Evolutionary conservation across 306 rosid species (phyloP), one percentile per base, ranked within the genome.

Genomic region (Sindora glabra): DNA sequence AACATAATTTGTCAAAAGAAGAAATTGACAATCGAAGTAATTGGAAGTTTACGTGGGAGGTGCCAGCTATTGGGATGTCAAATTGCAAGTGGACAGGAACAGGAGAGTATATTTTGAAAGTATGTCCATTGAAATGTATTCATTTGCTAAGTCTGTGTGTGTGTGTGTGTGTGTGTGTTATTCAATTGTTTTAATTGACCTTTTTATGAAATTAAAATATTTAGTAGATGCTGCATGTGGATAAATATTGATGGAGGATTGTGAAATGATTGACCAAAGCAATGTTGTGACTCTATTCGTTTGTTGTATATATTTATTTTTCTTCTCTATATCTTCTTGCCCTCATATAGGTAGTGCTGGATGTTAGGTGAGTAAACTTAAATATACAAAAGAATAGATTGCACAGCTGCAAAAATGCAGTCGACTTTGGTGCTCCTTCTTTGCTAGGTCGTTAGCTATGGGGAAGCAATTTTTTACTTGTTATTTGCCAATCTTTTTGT

Each of bases 21-120:
- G 98, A 92, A 67, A 83, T 70, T 59, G 77, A 81, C 30, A 62
- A 24, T 41, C 78, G 46, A 68, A 79, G 48, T 74, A 81, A 72
- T 57, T 65, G 66, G 77, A 84, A 76, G 68, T 88, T 76, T 55
- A 57, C 60, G 41, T 88, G 98, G 98, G 86, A 82, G 65, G 75
- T 69, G 57, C 88, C 98, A 67, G 92, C 80, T 42, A 21, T 48
- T 53, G 92, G 95, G 34, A 78, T 85, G 78, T 42, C 95, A 61
- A 85, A 79, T 69, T 77, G 95, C 81, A 83, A 82, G 61, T 88
- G 96, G 96, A 76, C 46, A 32, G 96, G 98, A 67, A 92, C 90
- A 2, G 94, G 90, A 65, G 66, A 83, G 56, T 83, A 88, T 67
- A 63, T 86, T 59, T 25, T 83, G 21, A 62, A 92, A 86, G 98